Evolutionary conservation across 1,284 basidiomycete species (phyloP).

Genomic region (Irpex sp.): DNA sequence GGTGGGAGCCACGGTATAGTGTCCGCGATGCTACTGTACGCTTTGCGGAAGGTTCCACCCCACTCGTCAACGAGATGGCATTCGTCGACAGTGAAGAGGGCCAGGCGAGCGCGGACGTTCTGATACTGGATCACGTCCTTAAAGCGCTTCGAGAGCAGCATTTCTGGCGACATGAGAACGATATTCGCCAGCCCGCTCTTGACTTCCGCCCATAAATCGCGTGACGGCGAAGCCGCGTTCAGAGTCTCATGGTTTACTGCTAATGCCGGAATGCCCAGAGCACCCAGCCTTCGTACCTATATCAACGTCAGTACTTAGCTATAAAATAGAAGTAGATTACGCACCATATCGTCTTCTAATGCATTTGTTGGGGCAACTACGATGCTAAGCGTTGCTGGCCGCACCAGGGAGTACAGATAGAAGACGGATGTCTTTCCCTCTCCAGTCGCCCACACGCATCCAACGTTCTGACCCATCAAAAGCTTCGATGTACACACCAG

Average conservation of each 20-base stretch:
- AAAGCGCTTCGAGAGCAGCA: slow-evolving; percentile 2
- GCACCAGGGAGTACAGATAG: slow-evolving; percentile 8
- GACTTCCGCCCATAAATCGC: slow-evolving; percentile 11
- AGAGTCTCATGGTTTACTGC: slow-evolving; percentile 2
- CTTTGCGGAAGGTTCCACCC: slow-evolving; percentile 8
- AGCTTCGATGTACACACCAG: background rate
- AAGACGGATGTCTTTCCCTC: slow-evolving; percentile 12
- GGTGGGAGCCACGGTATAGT: slow-evolving; percentile 3
- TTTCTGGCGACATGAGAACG: background rate
- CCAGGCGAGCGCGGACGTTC: slow-evolving; percentile 1
- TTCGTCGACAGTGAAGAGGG: slow-evolving; percentile 4
- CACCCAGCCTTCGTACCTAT: background rate
- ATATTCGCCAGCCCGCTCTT: background rate
- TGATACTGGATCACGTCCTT: background rate
- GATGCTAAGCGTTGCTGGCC: slow-evolving; percentile 4
- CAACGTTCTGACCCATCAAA: background rate
- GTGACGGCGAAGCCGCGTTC: background rate
- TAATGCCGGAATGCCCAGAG: background rate
- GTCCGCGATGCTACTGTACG: slow-evolving; percentile 4
- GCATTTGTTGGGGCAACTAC: slow-evolving; percentile 12
- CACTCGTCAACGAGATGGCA: slow-evolving; percentile 11
- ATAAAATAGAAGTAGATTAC: background rate
- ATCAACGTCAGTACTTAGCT: background rate
- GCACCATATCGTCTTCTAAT: slow-evolving; percentile 12
- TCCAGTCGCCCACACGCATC: slow-evolving; percentile 8